These are phyloP conservation scores for Boletus fagicola DNA, from an alignment of 768 basidiomycete genomes.

Conservation along the genomic window DNA sequence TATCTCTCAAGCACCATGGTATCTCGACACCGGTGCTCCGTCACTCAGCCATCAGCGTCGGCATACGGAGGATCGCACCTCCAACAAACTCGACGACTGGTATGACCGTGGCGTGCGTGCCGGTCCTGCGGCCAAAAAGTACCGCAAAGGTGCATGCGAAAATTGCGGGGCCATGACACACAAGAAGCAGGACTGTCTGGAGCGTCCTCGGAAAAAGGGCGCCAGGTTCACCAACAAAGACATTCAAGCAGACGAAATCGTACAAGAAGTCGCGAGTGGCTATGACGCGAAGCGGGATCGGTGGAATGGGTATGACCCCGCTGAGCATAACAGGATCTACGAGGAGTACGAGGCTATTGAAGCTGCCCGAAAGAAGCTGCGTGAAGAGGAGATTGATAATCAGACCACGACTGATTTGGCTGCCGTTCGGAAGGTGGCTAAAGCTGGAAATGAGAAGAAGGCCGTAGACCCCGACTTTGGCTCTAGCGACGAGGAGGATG, in stretches of 20 bases:
- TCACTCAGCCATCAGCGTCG: constrained; percentile 93
- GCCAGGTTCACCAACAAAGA: constrained; percentile 89
- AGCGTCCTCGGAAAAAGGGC: constrained; percentile 94
- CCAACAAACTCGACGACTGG: constrained; percentile 80
- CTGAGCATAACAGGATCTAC: constrained; percentile 82
- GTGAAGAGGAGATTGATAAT: constrained; percentile 98
- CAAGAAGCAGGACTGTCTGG: constrained; percentile 86
- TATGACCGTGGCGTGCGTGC: constrained; percentile 84
- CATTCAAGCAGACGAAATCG: constrained; percentile 88
- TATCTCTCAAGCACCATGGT: constrained; percentile 99
- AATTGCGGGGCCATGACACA: constrained; percentile 98
- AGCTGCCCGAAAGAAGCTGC: constrained; percentile 80
- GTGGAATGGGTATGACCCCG: constrained; percentile 97
- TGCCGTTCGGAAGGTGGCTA: constrained; percentile 91
- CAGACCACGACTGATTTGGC: constrained; percentile 91
- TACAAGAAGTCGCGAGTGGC: constrained; percentile 72
- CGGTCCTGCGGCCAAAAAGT: constrained; percentile 94
- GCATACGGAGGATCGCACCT: constrained; percentile 53
- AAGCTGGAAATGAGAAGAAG: constrained; percentile 74
- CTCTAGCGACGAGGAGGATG: constrained; percentile 92
- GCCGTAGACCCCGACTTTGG: constrained; percentile 89
- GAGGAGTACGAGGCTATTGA: constrained; percentile 95
- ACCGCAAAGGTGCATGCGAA: constrained; percentile 96
- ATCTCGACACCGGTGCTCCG: constrained; percentile 90
- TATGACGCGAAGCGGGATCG: constrained; percentile 96